Percentiles rank a stretch among this genome's conserved stretches.
These are phyloP conservation scores for Articulospora tetracladia DNA, from an alignment of 495 filamentous ascomycete species.

Conservation along the genomic window DNA sequence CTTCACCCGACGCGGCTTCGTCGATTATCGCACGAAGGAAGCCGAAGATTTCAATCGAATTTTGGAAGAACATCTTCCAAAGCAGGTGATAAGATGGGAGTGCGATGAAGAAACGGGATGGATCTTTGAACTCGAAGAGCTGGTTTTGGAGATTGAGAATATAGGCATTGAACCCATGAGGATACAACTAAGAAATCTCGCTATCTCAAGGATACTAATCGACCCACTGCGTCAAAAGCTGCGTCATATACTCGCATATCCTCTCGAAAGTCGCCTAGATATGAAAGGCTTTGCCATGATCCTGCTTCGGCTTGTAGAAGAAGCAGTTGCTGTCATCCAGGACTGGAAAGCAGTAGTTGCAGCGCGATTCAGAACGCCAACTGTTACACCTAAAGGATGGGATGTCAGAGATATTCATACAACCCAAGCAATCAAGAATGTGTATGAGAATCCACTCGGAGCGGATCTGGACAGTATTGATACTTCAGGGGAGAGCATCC, in stretches of 20 bases:
- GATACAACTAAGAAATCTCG: background rate
- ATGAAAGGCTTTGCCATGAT: slow-evolving; percentile 6
- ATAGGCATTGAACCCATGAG: background rate
- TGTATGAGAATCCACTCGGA: slow-evolving; percentile 7
- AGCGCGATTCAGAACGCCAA: background rate
- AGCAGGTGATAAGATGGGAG: slow-evolving; percentile 1
- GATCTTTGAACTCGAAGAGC: slow-evolving; percentile 10
- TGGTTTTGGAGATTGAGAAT: slow-evolving; percentile 4
- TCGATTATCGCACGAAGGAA: slow-evolving; percentile 8
- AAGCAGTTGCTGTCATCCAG: background rate
- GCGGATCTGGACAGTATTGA: slow-evolving; percentile 10
- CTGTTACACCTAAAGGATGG: background rate
- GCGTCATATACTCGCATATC: background rate
- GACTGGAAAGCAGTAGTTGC: background rate
- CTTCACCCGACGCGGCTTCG: background rate
- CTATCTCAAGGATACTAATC: background rate
- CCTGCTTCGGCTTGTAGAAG: slow-evolving; percentile 5
- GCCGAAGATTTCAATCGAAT: slow-evolving; percentile 8
- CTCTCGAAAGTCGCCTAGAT: background rate
- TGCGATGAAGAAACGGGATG: slow-evolving; percentile 6
- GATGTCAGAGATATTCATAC: background rate
- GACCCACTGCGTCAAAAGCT: slow-evolving; percentile 6
- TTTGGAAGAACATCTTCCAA: background rate
- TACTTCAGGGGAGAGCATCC: slow-evolving; percentile 9
- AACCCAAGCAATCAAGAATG: background rate